Base-by-base conservation (phyloP, 495 filamentous ascomycete genomes). In the Xylaria curta region DNA sequence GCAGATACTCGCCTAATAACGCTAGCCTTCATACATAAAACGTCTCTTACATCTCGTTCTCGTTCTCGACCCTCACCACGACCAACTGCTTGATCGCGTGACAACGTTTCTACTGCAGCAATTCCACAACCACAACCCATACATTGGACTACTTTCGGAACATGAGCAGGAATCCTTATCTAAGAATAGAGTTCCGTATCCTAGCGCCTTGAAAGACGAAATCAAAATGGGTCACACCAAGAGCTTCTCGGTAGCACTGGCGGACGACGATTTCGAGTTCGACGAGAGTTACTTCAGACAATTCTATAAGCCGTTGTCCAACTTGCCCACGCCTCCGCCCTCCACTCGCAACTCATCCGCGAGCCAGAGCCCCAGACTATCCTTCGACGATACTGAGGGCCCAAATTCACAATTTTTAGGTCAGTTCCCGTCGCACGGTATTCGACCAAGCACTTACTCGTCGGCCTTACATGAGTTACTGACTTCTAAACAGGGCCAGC, bases 281-380 rank as follows among this genome's bases (percentile, higher is more conserved):
- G 84, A 86, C 79, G 85, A 87, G 64, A 79, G 81, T 49, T 89
- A 88, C 75, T 88, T 89, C 73, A 82, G 82, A 46, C 82, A 84
- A 51, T 88, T 84, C 66, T 90, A 88, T 76, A 85, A 85, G 40
- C 88, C 88, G 19, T 79, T 90, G 38, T 89, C 88, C 7, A 87
- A 86, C 73, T 82, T 90, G 36, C 88, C 88, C 24, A 90, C 88
- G 9, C 88, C 88, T 42, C 88, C 88, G 40, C 83, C 81, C 8
- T 87, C 86, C 28, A 83, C 83, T 38, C 80, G 78, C 75, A 81
- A 78, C 72, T 82, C 81, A 5, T 80, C 78, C 70, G 80, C 78
- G 58, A 72, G 44, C 61, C 82, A 81, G 74, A 85, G 79, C 66
- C 78, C 85, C 68, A 70, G 79, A 38, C 64, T 79, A 68, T 72